Evolutionary conservation across 2,329 filamentous ascomycete genomes (phyloP).

Genomic region (Paracorniculantispora psalliotae): DNA sequence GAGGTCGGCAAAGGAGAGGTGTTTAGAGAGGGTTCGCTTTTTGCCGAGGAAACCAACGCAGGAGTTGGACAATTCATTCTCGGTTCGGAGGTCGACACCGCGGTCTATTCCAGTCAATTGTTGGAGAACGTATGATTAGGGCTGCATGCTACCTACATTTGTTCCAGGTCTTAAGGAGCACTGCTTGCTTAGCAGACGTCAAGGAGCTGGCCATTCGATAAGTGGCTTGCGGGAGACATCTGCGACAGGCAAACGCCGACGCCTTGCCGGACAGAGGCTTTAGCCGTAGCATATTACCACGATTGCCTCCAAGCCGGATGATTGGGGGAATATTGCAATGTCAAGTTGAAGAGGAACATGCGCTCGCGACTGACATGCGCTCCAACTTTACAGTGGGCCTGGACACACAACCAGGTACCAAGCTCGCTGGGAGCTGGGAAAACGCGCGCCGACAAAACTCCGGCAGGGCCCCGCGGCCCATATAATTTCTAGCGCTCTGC

Average conservation of each 20-base stretch:
- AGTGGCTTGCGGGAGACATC: neutral
- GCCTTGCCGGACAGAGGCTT: neutral
- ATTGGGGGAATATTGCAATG: neutral
- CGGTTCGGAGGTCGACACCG: slow-evolving; percentile 20
- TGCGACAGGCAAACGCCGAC: neutral
- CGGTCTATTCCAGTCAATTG: slow-evolving; percentile 22
- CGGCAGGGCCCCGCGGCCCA: slow-evolving; percentile 19
- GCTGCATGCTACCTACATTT: slow-evolving; percentile 23
- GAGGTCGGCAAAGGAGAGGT: slow-evolving; percentile 64
- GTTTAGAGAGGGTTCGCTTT: slow-evolving; percentile 61
- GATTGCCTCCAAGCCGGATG: neutral
- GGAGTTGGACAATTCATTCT: slow-evolving; percentile 27
- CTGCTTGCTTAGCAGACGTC: slow-evolving; percentile 17
- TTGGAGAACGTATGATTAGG: neutral
- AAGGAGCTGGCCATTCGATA: slow-evolving; percentile 3
- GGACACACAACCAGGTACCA: neutral
- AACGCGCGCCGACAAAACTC: slow-evolving; percentile 24
- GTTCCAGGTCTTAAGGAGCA: slow-evolving; percentile 26
- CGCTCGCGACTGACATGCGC: neutral
- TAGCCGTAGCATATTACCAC: slow-evolving; percentile 3
- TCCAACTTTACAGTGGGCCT: slow-evolving; percentile 13
- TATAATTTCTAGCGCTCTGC: slow-evolving; percentile 33
- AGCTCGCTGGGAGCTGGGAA: neutral
- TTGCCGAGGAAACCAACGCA: slow-evolving; percentile 66
- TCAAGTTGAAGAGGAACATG: neutral